Evolutionary conservation across 2,329 filamentous ascomycete genomes (phyloP).

Genomic region (Clarireedia hainanense): DNA sequence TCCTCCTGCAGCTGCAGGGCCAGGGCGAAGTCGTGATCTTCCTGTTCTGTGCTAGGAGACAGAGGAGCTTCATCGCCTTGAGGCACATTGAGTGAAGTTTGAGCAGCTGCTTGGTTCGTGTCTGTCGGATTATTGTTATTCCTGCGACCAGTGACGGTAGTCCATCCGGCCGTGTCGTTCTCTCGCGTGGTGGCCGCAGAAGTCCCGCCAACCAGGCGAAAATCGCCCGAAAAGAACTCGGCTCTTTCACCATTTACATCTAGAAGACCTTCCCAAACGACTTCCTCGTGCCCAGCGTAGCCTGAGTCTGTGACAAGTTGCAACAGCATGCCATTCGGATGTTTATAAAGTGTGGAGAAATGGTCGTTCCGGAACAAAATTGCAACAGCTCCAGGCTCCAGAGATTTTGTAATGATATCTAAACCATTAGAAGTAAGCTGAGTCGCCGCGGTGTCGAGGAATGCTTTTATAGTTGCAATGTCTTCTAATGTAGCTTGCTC

Average conservation of each 20-base stretch:
- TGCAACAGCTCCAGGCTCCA: slow-evolving; percentile 71
- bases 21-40: slow-evolving; percentile 79
- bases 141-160: slow-evolving; percentile 13
- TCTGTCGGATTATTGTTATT: not conserved
- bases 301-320: slow-evolving; percentile 90
- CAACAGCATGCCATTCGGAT: slow-evolving; percentile 68
- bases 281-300: slow-evolving; percentile 78
- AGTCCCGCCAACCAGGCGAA: slow-evolving; percentile 67
- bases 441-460: slow-evolving; percentile 71
- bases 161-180: slow-evolving; percentile 16
- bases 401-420: slow-evolving; percentile 59
- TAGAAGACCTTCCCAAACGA: slow-evolving; percentile 91
- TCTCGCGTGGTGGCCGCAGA: slow-evolving; percentile 10
- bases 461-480: slow-evolving; percentile 74
- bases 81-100: not conserved
- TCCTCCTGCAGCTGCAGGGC: slow-evolving; percentile 92
- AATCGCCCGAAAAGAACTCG: slow-evolving; percentile 86
- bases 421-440: slow-evolving; percentile 81
- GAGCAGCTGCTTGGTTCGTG: slow-evolving; percentile 2
- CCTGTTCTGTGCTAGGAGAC: slow-evolving; percentile 45
- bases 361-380: slow-evolving; percentile 97
- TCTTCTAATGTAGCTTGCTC: slow-evolving; percentile 80
- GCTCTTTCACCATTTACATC: slow-evolving; percentile 79
- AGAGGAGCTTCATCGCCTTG: slow-evolving; percentile 9
- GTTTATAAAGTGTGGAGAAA: slow-evolving; percentile 88